Percentiles rank a stretch among this genome's conserved stretches.
These are phyloP conservation scores for Lodderomyces beijingensis DNA, from an alignment of 1,139 yeast species.

Conservation along the genomic window DNA sequence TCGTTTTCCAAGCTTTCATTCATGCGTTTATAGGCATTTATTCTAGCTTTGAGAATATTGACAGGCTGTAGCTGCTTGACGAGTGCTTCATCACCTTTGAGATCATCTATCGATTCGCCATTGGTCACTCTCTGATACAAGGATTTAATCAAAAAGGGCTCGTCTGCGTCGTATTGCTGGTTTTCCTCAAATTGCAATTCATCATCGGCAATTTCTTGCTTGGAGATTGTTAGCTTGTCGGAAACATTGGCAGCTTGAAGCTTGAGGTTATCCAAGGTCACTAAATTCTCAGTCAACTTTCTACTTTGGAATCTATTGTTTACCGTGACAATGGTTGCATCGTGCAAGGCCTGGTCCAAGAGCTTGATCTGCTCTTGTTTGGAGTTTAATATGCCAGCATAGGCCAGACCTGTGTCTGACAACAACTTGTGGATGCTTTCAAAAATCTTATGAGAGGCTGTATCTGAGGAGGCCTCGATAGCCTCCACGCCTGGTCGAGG, in stretches of 20 bases:
- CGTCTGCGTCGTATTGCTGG: conserved; percentile 67
- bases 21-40: conserved; percentile 61
- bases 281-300: conserved; percentile 35
- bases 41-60: conserved; percentile 65
- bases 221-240: conserved; percentile 30
- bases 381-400: conserved; percentile 33
- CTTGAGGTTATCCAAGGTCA: conserved; percentile 38
- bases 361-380: conserved; percentile 35
- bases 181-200: conserved; percentile 15
- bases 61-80: conserved; percentile 52
- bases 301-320: conserved; percentile 38
- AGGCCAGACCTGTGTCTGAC: conserved; percentile 36
- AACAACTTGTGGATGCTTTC: conserved; percentile 41
- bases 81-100: conserved; percentile 22
- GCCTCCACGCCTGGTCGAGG: conserved; percentile 1
- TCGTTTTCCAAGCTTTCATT: conserved; percentile 46
- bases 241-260: conserved; percentile 41
- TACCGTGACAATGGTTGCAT: conserved; percentile 42
- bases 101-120: conserved; percentile 26
- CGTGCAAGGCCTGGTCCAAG: conserved; percentile 37
- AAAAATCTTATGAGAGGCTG: conserved; percentile 30
- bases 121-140: conserved; percentile 48
- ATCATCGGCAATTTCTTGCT: conserved; percentile 17
- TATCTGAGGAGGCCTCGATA: neutral
- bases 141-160: conserved; percentile 67